These are phyloP conservation scores for Talaromyces nanjingensis DNA, from an alignment of 495 filamentous ascomycete genomes.

Conservation along the genomic window DNA sequence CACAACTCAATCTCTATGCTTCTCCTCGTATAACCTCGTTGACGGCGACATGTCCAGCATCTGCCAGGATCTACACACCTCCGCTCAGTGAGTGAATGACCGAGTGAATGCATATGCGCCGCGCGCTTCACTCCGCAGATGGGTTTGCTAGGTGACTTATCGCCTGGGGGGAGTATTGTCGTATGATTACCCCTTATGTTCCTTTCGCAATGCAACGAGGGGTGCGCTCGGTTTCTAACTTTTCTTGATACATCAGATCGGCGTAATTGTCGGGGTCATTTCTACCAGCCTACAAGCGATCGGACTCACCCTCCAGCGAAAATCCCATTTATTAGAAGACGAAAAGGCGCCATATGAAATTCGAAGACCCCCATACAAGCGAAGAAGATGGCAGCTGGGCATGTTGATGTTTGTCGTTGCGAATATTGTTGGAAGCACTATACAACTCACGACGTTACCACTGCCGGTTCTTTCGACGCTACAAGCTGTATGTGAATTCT, in stretches of 20 bases:
- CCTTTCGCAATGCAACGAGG: neutral
- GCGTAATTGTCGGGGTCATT: conserved; percentile 84
- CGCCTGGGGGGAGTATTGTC: conserved; percentile 78
- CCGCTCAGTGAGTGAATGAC: conserved; percentile 5
- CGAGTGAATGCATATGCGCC: neutral
- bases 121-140: conserved; percentile 29
- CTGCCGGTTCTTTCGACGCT: conserved; percentile 92
- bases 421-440: conserved; percentile 89
- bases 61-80: neutral
- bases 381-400: conserved; percentile 92
- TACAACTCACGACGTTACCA: conserved; percentile 95
- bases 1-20: neutral
- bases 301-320: conserved; percentile 95
- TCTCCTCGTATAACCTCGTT: neutral
- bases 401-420: conserved; percentile 96
- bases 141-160: conserved; percentile 75
- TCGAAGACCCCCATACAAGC: conserved; percentile 78
- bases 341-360: conserved; percentile 75
- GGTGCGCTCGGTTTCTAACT: neutral
- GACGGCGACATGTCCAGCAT: conserved; percentile 11
- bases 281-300: conserved; percentile 92
- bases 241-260: conserved; percentile 50
- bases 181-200: conserved; percentile 41
- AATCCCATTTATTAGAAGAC: conserved; percentile 96
- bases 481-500: conserved; percentile 62